Conservation (phyloP, 257 asterid species). For the Misopates orontium region DNA sequence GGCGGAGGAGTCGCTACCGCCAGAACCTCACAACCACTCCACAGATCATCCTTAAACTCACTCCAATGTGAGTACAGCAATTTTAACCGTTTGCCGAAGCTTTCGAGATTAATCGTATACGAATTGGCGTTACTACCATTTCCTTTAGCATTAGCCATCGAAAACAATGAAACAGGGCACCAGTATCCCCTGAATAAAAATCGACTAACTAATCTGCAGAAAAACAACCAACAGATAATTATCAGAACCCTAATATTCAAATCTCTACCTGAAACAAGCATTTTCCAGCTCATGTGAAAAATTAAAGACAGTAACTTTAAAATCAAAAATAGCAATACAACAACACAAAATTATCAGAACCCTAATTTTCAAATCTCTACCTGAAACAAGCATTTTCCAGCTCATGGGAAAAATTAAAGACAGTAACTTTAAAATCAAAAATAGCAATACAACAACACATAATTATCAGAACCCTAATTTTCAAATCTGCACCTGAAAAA, state of each 20-base stretch:
- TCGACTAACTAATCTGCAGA: slow-evolving; percentile 5
- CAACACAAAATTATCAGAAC: slow-evolving; percentile 6
- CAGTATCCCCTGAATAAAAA: slow-evolving; percentile 15
- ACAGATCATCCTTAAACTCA: slow-evolving; percentile 43
- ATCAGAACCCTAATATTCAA: not conserved
- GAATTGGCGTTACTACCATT: slow-evolving; percentile 33
- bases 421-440: no score
- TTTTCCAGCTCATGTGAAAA: not conserved
- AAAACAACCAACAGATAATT: slow-evolving; percentile 17
- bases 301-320: no score
- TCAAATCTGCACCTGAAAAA: not conserved
- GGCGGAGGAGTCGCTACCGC: slow-evolving; percentile 66
- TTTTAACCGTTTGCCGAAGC: slow-evolving; percentile 45
- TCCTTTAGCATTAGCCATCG: slow-evolving; percentile 44
- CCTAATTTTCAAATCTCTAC: not conserved
- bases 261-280: slow-evolving; percentile 4
- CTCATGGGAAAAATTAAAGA: no score
- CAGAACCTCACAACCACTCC: slow-evolving; percentile 52
- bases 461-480: not conserved
- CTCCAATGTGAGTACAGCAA: slow-evolving; percentile 52
- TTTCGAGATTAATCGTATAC: slow-evolving; percentile 50
- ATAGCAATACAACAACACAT: slow-evolving; percentile 19
- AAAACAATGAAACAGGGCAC: slow-evolving; percentile 7
- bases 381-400: slow-evolving; percentile 4
- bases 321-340: slow-evolving; percentile 11